These are phyloP conservation scores for Onygena corvina DNA, from an alignment of 2,329 filamentous ascomycete species.

Conservation along the genomic window DNA sequence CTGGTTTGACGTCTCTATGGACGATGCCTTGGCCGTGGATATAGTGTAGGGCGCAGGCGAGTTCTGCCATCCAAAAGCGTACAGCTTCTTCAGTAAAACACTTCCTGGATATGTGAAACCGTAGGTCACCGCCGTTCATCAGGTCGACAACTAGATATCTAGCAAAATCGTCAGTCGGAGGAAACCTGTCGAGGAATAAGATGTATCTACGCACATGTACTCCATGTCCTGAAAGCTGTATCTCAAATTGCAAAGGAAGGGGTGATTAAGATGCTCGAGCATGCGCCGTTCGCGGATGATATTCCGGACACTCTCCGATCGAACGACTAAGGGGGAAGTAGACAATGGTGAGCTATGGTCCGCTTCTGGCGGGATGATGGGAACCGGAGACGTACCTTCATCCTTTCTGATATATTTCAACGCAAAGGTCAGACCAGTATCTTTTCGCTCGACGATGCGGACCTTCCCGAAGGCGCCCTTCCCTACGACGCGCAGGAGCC, in stretches of 20 bases:
- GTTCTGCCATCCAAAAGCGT: slow-evolving; percentile 89
- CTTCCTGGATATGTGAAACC: slow-evolving; percentile 96
- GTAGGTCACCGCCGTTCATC: slow-evolving; percentile 92
- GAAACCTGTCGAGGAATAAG: not conserved
- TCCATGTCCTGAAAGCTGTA: slow-evolving; percentile 99
- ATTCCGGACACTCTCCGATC: slow-evolving; percentile 93
- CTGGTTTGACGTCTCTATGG: slow-evolving; percentile 82
- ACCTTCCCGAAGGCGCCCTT: slow-evolving; percentile 98
- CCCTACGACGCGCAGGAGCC: slow-evolving; percentile 84
- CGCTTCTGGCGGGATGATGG: not conserved
- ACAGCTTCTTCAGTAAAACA: slow-evolving; percentile 96
- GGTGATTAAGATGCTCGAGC: slow-evolving; percentile 95
- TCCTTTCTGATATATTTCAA: slow-evolving; percentile 98
- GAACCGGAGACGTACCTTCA: slow-evolving; percentile 55
- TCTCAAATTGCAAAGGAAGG: slow-evolving; percentile 93
- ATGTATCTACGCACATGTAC: slow-evolving; percentile 62
- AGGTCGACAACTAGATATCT: slow-evolving; percentile 90
- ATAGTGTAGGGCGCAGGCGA: slow-evolving; percentile 82
- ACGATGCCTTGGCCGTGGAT: slow-evolving; percentile 79
- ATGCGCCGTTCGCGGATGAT: slow-evolving; percentile 95
- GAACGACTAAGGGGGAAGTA: slow-evolving; percentile 55
- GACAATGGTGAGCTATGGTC: slow-evolving; percentile 6
- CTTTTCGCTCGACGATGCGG: slow-evolving; percentile 94
- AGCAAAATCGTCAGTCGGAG: slow-evolving; percentile 19
- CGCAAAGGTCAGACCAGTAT: slow-evolving; percentile 85